Evolutionary conservation across 805 yeast genomes (phyloP), one percentile per base, ranked within the genome.

Genomic region (Nakazawaea ishiwadae): DNA sequence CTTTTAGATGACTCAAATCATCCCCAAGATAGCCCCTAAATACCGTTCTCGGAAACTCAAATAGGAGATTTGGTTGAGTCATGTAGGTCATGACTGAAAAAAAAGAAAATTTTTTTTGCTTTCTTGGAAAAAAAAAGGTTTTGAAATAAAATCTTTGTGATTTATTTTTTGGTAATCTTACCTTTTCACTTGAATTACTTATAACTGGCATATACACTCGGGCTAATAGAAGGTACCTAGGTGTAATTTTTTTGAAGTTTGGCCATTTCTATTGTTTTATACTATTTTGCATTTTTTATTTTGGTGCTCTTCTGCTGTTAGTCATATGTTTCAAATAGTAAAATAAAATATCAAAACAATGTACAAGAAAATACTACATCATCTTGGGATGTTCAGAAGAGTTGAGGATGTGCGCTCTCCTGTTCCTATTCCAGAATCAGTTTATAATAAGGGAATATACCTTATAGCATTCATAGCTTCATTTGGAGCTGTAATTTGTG

Each of bases 401-500:
- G 34, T 39, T 17, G 43, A 39, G 29, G 43, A 39, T 21, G 38
- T 20, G 7, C 17, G 15, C 11, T 18, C 29, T 17, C 34, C 29
- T 16, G 38, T 39, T 7, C 21, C 53, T 11, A 49, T 69, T 18
- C 78, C 79, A 1, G 52, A 60, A 21, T 66, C 57, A 23, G 68
- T 73, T 23, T 69, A 69, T 56, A 75, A 75, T 56, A 59, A 54
- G 56, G 60, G 68, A 29, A 57, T 75, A 35, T 66, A 66, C 35
- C 44, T 62, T 20, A 56, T 68, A 39, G 73, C 77, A 14, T 59
- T 51, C 23, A 59, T 71, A 9, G 73, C 75, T 5, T 68, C 74
- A 1, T 58, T 69, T 24, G 79, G 74, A 5, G 75, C 79, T 11
- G 59, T 71, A 18, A 65, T 71, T 42, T 71, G 74, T 42, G 80